Evolutionary conservation across 495 filamentous ascomycete species (phyloP).

Genomic region (Thozetella sp.): DNA sequence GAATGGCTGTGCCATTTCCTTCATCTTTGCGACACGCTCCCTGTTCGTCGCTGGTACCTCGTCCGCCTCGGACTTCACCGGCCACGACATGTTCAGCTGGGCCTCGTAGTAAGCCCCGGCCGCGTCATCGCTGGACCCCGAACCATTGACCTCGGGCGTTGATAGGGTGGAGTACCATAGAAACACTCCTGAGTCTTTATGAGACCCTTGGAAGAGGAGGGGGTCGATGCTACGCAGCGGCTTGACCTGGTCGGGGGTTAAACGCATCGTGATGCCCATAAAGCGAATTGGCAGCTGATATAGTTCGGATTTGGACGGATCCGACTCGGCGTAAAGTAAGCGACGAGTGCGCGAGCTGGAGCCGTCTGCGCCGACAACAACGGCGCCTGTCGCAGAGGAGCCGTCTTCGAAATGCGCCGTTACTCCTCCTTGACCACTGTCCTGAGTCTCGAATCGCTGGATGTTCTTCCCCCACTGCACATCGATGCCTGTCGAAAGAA

Average conservation of each 20-base stretch:
- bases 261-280: slow-evolving; percentile 43
- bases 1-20: slow-evolving; percentile 47
- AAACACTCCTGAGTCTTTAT: slow-evolving; percentile 55
- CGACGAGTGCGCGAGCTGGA: slow-evolving; percentile 38
- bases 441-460: slow-evolving; percentile 29
- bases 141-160: slow-evolving; percentile 44
- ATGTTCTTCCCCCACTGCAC: slow-evolving; percentile 53
- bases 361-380: slow-evolving; percentile 62
- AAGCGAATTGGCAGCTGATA: slow-evolving; percentile 49
- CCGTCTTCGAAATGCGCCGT: slow-evolving; percentile 53
- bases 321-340: slow-evolving; percentile 25
- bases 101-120: slow-evolving; percentile 17
- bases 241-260: slow-evolving; percentile 37
- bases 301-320: slow-evolving; percentile 23
- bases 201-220: slow-evolving; percentile 60
- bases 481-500: slow-evolving; percentile 49
- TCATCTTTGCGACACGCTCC: slow-evolving; percentile 51
- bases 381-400: slow-evolving; percentile 39
- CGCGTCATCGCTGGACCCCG: slow-evolving; percentile 26
- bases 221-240: slow-evolving; percentile 53
- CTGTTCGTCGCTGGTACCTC: slow-evolving; percentile 33
- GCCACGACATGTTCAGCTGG: slow-evolving; percentile 51
- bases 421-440: slow-evolving; percentile 36
- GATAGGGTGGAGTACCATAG: slow-evolving; percentile 52
- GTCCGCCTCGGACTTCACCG: slow-evolving; percentile 18